phyloP scores from a whole-genome alignment of 1,284 basidiomycete genomes.

The Puccinia triticina region DNA sequence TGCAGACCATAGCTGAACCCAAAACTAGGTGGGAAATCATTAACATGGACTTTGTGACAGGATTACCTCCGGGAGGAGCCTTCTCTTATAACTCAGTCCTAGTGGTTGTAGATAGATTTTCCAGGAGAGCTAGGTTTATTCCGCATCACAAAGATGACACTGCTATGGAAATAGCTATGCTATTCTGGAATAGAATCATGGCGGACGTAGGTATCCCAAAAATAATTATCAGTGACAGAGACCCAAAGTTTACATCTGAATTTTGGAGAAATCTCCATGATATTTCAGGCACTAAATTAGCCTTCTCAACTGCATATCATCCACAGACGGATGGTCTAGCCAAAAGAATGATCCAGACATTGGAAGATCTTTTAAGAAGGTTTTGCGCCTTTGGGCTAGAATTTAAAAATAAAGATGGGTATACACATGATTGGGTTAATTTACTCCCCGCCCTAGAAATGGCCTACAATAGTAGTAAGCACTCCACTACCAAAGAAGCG shows the following conservation, averaged over 20 bases:
- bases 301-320: conserved; percentile 64
- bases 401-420: conserved; percentile 28
- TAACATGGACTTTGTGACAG: conserved; percentile 33
- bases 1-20: no score
- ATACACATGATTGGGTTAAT: conserved; percentile 34
- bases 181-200: conserved; percentile 26
- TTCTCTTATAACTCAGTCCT: not conserved
- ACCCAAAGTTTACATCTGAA: conserved; percentile 62
- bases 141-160: conserved; percentile 5
- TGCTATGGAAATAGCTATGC: not conserved
- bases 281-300: conserved; percentile 60
- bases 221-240: conserved; percentile 63
- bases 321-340: conserved; percentile 60
- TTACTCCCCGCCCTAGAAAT: conserved; percentile 22
- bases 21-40: not conserved
- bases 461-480: conserved; percentile 24
- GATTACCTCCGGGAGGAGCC: not conserved
- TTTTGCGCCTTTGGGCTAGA: conserved; percentile 23
- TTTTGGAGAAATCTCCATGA: conserved; percentile 63
- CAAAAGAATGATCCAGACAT: conserved; percentile 53
- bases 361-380: conserved; percentile 56
- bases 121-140: not conserved
- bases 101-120: conserved; percentile 30
- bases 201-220: conserved; percentile 59
- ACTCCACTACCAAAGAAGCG: not conserved